Base-by-base conservation (phyloP, 1,139 yeast species). In the Yamadazyma atmosphaerica region DNA sequence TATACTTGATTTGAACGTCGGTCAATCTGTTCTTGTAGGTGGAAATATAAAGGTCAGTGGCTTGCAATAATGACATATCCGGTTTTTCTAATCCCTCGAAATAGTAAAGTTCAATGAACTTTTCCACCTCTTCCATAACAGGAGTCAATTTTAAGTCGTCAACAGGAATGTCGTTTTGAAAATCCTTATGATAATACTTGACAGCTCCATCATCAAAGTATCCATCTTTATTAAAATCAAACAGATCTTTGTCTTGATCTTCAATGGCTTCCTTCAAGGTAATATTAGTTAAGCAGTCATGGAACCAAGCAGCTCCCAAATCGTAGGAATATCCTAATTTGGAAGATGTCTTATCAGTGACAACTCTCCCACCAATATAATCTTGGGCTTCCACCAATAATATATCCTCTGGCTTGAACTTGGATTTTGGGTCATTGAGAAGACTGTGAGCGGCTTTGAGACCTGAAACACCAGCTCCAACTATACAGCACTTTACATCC, bases 241-340 rank as follows among this genome's bases (percentile, higher is more conserved):
- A 66, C 26, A 46, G 42, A 2, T 47, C 58, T 6, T 49, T 45
- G 33, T 49, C 52, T 12, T 44, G 42, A 2, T 53, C 58, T 2
- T 48, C 52, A 5, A 59, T 39, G n/a, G 66, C 51, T 25, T 67
- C 66, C 27, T 55, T 45, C 30, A 72, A 57, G 7, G 85, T 68
- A 4, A 72, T 72, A 53, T 88, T 88, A 32, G 75, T 70, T 35
- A 87, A 62, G 0, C 88, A 79, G 51, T 87, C 96, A 55, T 88
- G 96, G 51, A 85, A 84, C 96, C 96, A 88, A 3, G 90, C 78
- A 0, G 95, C 96, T 0, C 96, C 96, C 15, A 87, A 49, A 58
- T 88, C 96, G 54, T 83, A 83, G 5, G 51, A 39, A 17, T 54
- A 51, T 1, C 73, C 74, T 9, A 65, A 39, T 36, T 59, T 59